Base-by-base conservation (phyloP, 768 basidiomycete genomes). In the Collybiopsis luxurians region DNA sequence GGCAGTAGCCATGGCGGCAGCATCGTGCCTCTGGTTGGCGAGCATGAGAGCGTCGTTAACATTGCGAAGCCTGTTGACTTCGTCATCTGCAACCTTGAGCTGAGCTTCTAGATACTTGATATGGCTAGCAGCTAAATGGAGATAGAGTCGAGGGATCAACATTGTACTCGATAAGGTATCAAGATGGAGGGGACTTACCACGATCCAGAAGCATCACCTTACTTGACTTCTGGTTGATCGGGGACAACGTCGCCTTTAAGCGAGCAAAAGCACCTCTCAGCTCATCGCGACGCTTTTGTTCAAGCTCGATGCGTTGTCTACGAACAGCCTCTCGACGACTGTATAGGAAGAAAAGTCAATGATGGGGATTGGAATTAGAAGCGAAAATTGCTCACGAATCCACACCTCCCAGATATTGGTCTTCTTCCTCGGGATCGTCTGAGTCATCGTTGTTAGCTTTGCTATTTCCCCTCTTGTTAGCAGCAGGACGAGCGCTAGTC, bases 11-110 rank as follows among this genome's bases (percentile, higher is more conserved):
- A 77, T 75, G 51, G 83, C 85, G 36, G 81, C 79, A 39, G 83
- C 82, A 47, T 80, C 83, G 68, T 83, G 83, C 64, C 83, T 74
- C 63, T 89, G 89, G 71, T 87, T 86, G 43, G 89, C 87, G 69
- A 93, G 84, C 89, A 92, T 92, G 70, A 94, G 80, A 42, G 88
- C 87, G 81, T 94, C 91, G 73, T 93, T 93, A 63, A 94, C 85
- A 67, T 82, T 86, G 72, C 89, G 83, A 66, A 92, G 87, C 64
- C 90, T 83, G 70, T 85, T 79, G 59, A 90, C 87, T 75, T 92
- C 90, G 57, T 83, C 79, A 72, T 92, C 90, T 60, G 89, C 87
- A 69, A 82, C 79, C 72, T 90, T 84, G 62, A 92, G 79, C 68
- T 87, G 79, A 68, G 80, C 81, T 78, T 90, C 89, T 62, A 95